phyloP scores from a whole-genome alignment of 139 green algal species.

The Eudorina sp. region DNA sequence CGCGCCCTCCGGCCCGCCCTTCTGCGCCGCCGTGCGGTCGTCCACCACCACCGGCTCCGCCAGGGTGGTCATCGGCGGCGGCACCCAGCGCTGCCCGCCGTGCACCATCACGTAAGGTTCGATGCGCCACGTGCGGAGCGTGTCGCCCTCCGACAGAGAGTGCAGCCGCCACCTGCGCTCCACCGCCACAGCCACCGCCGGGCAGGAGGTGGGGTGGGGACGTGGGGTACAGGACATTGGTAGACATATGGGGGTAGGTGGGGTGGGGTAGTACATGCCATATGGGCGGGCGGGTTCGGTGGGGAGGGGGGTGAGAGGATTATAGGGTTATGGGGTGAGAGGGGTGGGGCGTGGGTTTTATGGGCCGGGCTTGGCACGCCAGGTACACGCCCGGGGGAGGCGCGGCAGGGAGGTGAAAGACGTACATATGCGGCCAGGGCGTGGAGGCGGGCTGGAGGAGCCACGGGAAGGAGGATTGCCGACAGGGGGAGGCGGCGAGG shows the following conservation, averaged over 20 bases:
- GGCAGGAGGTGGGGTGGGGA: neutral
- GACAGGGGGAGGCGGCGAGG: too few species aligned
- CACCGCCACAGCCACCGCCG: too few species aligned
- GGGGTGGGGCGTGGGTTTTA: too few species aligned
- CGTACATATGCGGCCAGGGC: too few species aligned
- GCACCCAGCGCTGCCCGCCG: slow-evolving; percentile 78
- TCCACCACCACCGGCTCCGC: slow-evolving; percentile 7
- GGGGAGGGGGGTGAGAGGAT: too few species aligned
- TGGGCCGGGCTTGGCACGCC: too few species aligned
- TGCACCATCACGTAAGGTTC: slow-evolving; percentile 96
- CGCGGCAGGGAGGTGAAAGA: too few species aligned
- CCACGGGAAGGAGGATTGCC: too few species aligned
- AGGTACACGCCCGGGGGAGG: too few species aligned
- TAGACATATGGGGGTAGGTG: neutral
- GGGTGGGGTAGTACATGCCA: neutral
- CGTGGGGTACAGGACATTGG: neutral
- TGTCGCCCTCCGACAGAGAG: slow-evolving; percentile 85
- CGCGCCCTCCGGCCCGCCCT: slow-evolving; percentile 6
- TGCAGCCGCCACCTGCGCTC: slow-evolving; percentile 79
- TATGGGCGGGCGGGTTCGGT: too few species aligned
- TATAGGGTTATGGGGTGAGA: too few species aligned
- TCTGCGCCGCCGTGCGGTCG: slow-evolving; percentile 45
- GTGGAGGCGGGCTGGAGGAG: too few species aligned
- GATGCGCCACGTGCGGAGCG: slow-evolving; percentile 86
- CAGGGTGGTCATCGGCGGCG: slow-evolving; percentile 69